These are phyloP conservation scores for Tubosaeta sp. DNA, from an alignment of 768 basidiomycete species.

Conservation along the genomic window DNA sequence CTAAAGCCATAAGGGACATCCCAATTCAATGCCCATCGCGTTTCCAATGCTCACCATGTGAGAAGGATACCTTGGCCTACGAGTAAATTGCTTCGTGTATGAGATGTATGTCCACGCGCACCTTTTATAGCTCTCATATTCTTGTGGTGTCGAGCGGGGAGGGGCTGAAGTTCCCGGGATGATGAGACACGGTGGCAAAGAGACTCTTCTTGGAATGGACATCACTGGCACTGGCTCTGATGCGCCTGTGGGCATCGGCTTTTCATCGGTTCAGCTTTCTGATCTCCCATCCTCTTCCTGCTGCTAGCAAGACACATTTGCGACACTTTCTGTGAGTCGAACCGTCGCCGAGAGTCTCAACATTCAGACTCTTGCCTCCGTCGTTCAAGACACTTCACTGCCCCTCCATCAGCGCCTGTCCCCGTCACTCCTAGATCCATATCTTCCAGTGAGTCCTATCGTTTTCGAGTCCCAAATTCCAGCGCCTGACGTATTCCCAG, in stretches of 20 bases:
- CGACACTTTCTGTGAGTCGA: constrained; percentile 18
- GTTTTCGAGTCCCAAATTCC: background rate
- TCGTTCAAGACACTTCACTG: constrained; percentile 9
- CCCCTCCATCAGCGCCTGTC: constrained; percentile 10
- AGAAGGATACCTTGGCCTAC: constrained; percentile 52
- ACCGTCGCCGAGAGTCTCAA: background rate
- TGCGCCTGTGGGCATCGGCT: constrained; percentile 7
- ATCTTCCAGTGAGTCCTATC: constrained; percentile 6
- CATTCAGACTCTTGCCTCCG: background rate
- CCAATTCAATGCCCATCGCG: background rate
- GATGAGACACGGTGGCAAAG: no score
- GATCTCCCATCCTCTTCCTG: constrained; percentile 1
- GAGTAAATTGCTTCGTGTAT: constrained; percentile 3
- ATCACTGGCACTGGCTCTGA: background rate
- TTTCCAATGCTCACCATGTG: constrained; percentile 48
- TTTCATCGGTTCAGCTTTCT: background rate
- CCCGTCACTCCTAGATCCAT: background rate
- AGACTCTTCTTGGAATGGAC: background rate
- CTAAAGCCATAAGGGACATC: constrained; percentile 35
- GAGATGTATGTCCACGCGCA: constrained; percentile 22
- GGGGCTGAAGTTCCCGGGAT: background rate
- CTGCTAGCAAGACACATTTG: constrained; percentile 9
- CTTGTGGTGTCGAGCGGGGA: background rate
- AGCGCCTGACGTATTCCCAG: constrained; percentile 2
- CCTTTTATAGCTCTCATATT: constrained; percentile 66